A percentile compares a stretch with the other conserved stretches of the same genome.
Conservation (phyloP, 345 rosid species). For the Sisymbrium altissimum region DNA sequence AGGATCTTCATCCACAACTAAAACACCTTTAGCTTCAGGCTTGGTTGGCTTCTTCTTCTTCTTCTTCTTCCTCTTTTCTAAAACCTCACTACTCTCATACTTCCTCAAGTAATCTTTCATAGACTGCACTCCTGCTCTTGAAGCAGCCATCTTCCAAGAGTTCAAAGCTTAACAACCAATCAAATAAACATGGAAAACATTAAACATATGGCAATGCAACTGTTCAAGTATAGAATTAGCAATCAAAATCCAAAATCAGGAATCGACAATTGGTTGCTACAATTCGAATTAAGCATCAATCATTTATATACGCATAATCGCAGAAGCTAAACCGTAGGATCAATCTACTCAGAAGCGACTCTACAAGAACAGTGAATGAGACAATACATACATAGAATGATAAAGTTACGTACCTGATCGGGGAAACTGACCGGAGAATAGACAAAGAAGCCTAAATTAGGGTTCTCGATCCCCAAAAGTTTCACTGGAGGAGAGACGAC, state of each 20-base stretch:
- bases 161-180: neutral
- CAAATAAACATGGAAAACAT: neutral
- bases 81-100: constrained; percentile 50
- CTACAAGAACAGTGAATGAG: neutral
- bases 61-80: constrained; percentile 58
- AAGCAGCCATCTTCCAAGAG: constrained; percentile 36
- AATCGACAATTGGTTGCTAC: neutral
- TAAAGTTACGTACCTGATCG: neutral
- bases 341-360: neutral
- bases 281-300: neutral
- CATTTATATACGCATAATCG: too few species aligned
- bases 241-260: neutral
- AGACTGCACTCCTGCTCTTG: constrained; percentile 40
- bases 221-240: too few species aligned
- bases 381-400: neutral
- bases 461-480: constrained; percentile 11
- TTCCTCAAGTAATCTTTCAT: constrained; percentile 76
- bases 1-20: constrained; percentile 87
- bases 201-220: too few species aligned
- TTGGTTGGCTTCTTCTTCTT: constrained; percentile 53
- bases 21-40: constrained; percentile 48
- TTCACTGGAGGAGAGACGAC: neutral
- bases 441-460: neutral
- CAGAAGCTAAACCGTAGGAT: neutral
- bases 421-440: neutral